Conservation (phyloP, 1,284 basidiomycete species). For the Ganoderma meredithae region DNA sequence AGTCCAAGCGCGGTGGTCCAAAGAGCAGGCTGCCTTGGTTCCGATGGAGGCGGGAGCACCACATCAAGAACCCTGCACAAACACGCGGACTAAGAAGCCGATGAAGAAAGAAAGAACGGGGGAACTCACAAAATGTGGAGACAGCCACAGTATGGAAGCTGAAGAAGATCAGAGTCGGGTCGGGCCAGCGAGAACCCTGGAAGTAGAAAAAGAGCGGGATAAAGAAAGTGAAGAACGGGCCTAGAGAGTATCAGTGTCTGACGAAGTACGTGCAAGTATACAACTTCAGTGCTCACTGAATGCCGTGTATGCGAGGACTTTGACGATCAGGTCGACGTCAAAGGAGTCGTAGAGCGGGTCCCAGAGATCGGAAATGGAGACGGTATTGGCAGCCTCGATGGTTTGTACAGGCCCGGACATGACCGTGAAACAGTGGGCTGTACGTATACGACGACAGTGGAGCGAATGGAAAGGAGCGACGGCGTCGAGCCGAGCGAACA, state of each 20-base stretch:
- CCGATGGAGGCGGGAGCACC: slow-evolving; percentile 74
- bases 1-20: slow-evolving; percentile 68
- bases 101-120: background rate
- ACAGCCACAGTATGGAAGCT: slow-evolving; percentile 62
- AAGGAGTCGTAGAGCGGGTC: slow-evolving; percentile 58
- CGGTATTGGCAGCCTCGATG: slow-evolving; percentile 15
- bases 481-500: slow-evolving; percentile 15
- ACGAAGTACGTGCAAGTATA: slow-evolving; percentile 2
- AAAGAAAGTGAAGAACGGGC: slow-evolving; percentile 83
- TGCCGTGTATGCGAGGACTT: slow-evolving; percentile 76
- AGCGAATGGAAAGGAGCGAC: background rate
- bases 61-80: slow-evolving; percentile 68
- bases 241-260: slow-evolving; percentile 45
- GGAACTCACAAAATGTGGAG: slow-evolving; percentile 69
- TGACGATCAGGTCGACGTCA: slow-evolving; percentile 78
- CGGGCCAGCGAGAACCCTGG: slow-evolving; percentile 62
- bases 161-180: slow-evolving; percentile 59
- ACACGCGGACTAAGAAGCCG: background rate
- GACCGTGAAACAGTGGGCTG: background rate
- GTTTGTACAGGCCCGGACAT: slow-evolving; percentile 1
- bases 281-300: slow-evolving; percentile 64
- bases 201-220: slow-evolving; percentile 80
- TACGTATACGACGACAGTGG: background rate
- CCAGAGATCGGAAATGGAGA: slow-evolving; percentile 25
- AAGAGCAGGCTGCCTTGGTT: slow-evolving; percentile 75